These are phyloP conservation scores for Xylariaceae sp. DNA, from an alignment of 2,329 filamentous ascomycete species.

Conservation along the genomic window DNA sequence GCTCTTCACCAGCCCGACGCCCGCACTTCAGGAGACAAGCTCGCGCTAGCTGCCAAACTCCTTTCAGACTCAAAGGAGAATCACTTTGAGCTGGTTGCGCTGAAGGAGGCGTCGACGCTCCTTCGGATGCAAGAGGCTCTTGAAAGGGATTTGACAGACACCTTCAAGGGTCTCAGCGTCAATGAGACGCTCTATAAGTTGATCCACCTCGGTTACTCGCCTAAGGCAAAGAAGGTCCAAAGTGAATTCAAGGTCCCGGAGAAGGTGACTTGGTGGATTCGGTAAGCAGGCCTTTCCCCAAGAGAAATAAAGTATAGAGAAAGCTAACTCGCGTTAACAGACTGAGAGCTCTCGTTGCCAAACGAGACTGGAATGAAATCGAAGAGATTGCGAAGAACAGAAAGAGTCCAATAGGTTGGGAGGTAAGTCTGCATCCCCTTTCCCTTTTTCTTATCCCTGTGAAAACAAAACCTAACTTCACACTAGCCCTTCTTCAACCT, in stretches of 20 bases:
- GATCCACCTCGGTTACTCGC: conserved; percentile 73
- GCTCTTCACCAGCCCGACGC: conserved; percentile 68
- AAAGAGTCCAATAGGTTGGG: conserved; percentile 94
- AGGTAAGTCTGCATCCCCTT: conserved; percentile 52
- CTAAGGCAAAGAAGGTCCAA: conserved; percentile 81
- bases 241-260: conserved; percentile 91
- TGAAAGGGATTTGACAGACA: conserved; percentile 73
- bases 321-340: conserved; percentile 41
- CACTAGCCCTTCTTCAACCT: conserved; percentile 95
- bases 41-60: conserved; percentile 78
- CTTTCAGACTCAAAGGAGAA: conserved; percentile 79
- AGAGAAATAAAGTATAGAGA: no score
- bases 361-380: conserved; percentile 86
- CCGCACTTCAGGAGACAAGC: conserved; percentile 71
- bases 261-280: conserved; percentile 81
- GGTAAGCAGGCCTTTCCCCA: no score
- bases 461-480: neutral
- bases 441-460: neutral
- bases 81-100: conserved; percentile 63
- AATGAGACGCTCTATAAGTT: conserved; percentile 92
- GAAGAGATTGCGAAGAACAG: conserved; percentile 75
- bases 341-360: conserved; percentile 80
- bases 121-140: conserved; percentile 82
- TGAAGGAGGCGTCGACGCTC: conserved; percentile 76
- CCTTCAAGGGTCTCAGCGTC: conserved; percentile 76